These are phyloP conservation scores for Chaetomiaceae sp. DNA, from an alignment of 2,329 filamentous ascomycete genomes.

Conservation along the genomic window DNA sequence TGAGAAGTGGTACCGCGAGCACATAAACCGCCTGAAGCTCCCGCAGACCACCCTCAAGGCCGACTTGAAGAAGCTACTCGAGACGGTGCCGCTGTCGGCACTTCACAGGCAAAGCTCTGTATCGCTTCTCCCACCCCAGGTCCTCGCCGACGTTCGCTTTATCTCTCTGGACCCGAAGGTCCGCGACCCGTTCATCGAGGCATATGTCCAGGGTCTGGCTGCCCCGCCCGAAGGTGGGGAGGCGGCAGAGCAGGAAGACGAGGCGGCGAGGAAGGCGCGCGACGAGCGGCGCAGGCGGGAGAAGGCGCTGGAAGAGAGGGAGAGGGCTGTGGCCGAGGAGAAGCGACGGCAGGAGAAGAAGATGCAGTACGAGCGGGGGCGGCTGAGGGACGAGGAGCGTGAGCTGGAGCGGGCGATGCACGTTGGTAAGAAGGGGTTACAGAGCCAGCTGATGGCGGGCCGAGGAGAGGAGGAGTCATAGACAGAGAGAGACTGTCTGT, in stretches of 20 bases:
- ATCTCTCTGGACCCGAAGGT: conserved; percentile 58
- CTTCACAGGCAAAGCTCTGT: conserved; percentile 57
- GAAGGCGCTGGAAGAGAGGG: conserved; percentile 61
- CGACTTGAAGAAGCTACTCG: conserved; percentile 63
- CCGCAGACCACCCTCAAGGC: conserved; percentile 61
- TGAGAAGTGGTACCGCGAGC: conserved; percentile 75
- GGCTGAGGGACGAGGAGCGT: conserved; percentile 60
- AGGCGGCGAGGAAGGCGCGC: conserved; percentile 43
- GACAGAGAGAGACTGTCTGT: too few species aligned
- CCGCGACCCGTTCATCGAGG: conserved; percentile 61
- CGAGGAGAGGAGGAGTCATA: not conserved
- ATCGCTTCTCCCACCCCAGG: conserved; percentile 53
- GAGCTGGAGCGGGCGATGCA: conserved; percentile 66
- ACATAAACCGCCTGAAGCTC: conserved; percentile 62
- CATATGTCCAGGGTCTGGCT: conserved; percentile 60
- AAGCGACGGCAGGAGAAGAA: conserved; percentile 55
- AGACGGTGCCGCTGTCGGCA: conserved; percentile 50
- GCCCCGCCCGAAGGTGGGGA: conserved; percentile 47
- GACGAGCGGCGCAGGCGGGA: conserved; percentile 57
- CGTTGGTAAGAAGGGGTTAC: conserved; percentile 61
- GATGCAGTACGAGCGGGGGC: conserved; percentile 55
- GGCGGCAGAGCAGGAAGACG: conserved; percentile 45
- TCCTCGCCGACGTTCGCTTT: conserved; percentile 65
- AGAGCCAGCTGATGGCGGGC: conserved; percentile 47
- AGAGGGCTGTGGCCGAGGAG: conserved; percentile 58